Evolutionary conservation across 2,329 filamentous ascomycete genomes (phyloP), one percentile per base, ranked within the genome.

Genomic region (Ceratocystiopsis sp.): DNA sequence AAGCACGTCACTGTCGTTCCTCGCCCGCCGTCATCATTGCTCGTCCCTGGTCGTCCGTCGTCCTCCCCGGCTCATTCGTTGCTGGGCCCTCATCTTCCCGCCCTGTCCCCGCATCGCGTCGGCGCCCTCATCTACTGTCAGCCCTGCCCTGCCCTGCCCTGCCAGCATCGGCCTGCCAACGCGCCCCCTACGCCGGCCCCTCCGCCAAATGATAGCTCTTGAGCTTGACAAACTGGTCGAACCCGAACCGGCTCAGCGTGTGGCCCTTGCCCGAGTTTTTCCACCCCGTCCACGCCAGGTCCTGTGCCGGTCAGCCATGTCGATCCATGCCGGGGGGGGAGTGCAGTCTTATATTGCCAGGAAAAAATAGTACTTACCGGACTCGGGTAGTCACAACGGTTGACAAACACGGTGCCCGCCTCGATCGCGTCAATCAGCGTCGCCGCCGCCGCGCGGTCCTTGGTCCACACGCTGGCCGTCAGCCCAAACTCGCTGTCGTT

Each of bases 381-480:
- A 58, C 80, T 85, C 40, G 89, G 89, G 60, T 76, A 96, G 60
- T 96, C 89, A 56, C 84, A 86, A 54, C 89, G 75, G 61, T 96
- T 96, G 54, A 96, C 84, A 63, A 95, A 96, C 40, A 95, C 87
- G 2, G 89, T 96, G 37, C 89, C 89, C 38, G 89, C 87, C 58
- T 95, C 87, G 40, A 96, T 76, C 41, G 78, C 69, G 44, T 91
- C 79, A 35, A 80, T 75, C 42, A 96, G 68, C 57, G 82, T 72
- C 52, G 86, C 77, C 15, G 80, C 89, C 56, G 70, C 78, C 38
- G 66, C 68, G 3, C 78, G 75, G 56, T 96, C 85, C 60, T 91
- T 93, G 45, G 86, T 94, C 89, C 89, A 96, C 54, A 96, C 86
- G 55, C 85, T 93, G n/a, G 87, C 89, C 4, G 89, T 95, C 48